Percentiles rank a stretch among this genome's conserved stretches.
Conservation (phyloP, 164 flowering plant genomes). For the Sextonia rubra region DNA sequence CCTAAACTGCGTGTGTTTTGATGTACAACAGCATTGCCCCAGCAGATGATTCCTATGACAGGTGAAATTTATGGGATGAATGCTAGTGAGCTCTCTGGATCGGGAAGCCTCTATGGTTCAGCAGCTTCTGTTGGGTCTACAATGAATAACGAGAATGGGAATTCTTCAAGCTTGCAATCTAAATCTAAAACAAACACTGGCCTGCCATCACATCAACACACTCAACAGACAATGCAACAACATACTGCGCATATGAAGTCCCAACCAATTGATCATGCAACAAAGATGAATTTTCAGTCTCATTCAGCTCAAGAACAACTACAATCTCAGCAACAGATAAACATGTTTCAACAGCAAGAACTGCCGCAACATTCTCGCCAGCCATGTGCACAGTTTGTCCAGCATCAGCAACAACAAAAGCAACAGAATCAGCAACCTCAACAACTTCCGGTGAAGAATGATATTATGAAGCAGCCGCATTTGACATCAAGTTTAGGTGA, state of each 20-base stretch:
- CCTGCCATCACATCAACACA: slow-evolving; percentile 44
- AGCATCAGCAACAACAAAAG: slow-evolving; percentile 44
- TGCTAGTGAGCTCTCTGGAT: slow-evolving; percentile 51
- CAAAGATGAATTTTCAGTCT: slow-evolving; percentile 50
- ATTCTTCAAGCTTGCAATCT: slow-evolving; percentile 43
- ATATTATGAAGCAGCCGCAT: slow-evolving; percentile 50
- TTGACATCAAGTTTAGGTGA: slow-evolving; percentile 37
- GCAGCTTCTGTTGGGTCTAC: slow-evolving; percentile 45
- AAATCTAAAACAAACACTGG: slow-evolving; percentile 38
- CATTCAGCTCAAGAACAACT: slow-evolving; percentile 32
- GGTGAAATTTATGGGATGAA: slow-evolving; percentile 61
- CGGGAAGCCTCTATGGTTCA: slow-evolving; percentile 57
- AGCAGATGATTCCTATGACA: slow-evolving; percentile 27
- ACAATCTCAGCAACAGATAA: slow-evolving; percentile 46
- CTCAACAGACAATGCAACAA: slow-evolving; percentile 41
- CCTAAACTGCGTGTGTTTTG: slow-evolving; percentile 4
- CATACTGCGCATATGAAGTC: slow-evolving; percentile 33
- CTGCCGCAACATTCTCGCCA: slow-evolving; percentile 51
- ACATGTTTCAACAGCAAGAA: slow-evolving; percentile 36
- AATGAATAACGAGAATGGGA: slow-evolving; percentile 46
- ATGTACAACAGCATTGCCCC: slow-evolving; percentile 19
- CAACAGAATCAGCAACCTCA: slow-evolving; percentile 53
- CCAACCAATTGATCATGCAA: slow-evolving; percentile 42
- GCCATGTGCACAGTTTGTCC: slow-evolving; percentile 45
- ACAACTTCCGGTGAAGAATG: slow-evolving; percentile 42